Base-by-base conservation (phyloP, 2,329 filamentous ascomycete species). In the Rasamsonia emersonii region DNA sequence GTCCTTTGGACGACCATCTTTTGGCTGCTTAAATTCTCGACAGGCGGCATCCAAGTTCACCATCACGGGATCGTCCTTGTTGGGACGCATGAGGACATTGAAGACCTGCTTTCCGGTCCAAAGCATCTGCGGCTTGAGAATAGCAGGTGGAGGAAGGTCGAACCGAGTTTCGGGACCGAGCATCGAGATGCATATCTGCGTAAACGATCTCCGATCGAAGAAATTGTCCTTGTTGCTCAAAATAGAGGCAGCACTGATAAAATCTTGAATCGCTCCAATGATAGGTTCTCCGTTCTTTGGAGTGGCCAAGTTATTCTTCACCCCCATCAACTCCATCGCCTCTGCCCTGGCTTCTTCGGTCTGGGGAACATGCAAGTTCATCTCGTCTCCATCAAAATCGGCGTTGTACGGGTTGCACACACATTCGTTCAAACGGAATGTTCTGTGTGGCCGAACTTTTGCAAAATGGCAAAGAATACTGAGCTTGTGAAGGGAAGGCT, bases 31-130 rank as follows among this genome's bases (percentile, higher is more conserved):
- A 44, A 61, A 96, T 36, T 86, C 76, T 70, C 82, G 82, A 59
- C 88, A 93, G 49, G 89, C 86, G 25, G 89, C 89, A 50, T 98
- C 91, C 8, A 98, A 70, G 50, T 98, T 98, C 46, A 98, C 78
- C 42, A 82, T 69, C 13, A 96, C 84, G 1, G 78, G 76, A 3
- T 79, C 86, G n/a, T 79, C 59, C 46, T 79, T 83, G 59, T 93
- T 94, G 3, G 91, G 89, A 18, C 83, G 76, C 81, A 98, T 79
- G 29, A 96, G 66, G 29, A 96, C 72, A 54, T 83, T 93, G 67
- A 95, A 96, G 1, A 96, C 72, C 53, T 96, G 91, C 58, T 98
- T 98, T 42, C 91, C 91, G 0, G 91, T 98, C 91, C 91, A 98
- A 13, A 95, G 66, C 35, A 78, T 75, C 50, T 86, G 73, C 0